Evolutionary conservation across 805 yeast genomes (phyloP).

Genomic region (Grigorovia yakushimaensis): DNA sequence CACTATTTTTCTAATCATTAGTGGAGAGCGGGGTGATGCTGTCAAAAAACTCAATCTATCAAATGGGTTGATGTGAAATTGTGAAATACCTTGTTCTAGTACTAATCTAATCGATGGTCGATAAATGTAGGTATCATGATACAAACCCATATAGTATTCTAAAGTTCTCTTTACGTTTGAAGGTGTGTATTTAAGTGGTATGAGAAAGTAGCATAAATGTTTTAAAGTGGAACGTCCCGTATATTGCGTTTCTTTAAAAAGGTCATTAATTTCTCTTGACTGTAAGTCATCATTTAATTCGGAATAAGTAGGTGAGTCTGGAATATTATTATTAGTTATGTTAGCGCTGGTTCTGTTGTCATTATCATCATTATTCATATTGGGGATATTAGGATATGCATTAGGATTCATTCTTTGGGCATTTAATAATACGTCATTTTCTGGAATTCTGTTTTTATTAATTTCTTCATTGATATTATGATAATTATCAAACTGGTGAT

Average conservation of each 20-base stretch:
- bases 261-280: slow-evolving; percentile 1
- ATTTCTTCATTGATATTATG: not conserved
- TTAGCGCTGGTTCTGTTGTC: not conserved
- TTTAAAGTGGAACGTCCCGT: slow-evolving; percentile 9
- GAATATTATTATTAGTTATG: not conserved
- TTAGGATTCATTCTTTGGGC: not conserved
- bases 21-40: slow-evolving; percentile 78
- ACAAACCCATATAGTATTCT: slow-evolving; percentile 1
- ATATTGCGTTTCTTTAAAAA: slow-evolving; percentile 5
- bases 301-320: not conserved
- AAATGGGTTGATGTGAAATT: slow-evolving; percentile 21
- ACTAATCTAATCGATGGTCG: slow-evolving; percentile 16
- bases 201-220: slow-evolving; percentile 17
- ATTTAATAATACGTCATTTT: not conserved
- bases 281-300: slow-evolving; percentile 1
- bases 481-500: slow-evolving; percentile 12
- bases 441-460: not conserved
- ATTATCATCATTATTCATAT: not conserved
- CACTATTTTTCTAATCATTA: slow-evolving; percentile 58
- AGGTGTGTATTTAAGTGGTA: slow-evolving; percentile 10
- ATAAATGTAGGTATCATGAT: slow-evolving; percentile 6
- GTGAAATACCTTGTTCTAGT: slow-evolving; percentile 13
- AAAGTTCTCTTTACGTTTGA: not conserved
- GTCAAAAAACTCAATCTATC: slow-evolving; percentile 44
- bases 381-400: not conserved